These are phyloP conservation scores for Pseudohyphozyma bogoriensis DNA, from an alignment of 768 basidiomycete genomes.

Conservation along the genomic window DNA sequence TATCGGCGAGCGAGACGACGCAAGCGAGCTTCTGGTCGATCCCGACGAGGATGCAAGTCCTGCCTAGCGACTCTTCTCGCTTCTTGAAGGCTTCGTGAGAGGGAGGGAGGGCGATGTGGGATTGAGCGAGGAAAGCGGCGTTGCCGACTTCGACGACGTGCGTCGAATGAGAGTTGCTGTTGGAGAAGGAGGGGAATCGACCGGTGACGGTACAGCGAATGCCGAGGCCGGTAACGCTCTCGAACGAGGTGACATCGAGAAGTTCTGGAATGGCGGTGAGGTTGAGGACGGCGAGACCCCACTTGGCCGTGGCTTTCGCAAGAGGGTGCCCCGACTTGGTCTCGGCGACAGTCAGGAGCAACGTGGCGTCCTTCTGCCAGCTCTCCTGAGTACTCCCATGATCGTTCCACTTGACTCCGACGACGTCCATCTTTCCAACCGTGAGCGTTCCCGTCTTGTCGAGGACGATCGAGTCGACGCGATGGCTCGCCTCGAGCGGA, in stretches of 20 bases:
- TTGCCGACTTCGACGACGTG: conserved; percentile 59
- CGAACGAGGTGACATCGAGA: conserved; percentile 61
- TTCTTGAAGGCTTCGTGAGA: conserved; percentile 56
- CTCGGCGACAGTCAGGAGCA: conserved; percentile 78
- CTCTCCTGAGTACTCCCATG: background rate
- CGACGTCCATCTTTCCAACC: conserved; percentile 79
- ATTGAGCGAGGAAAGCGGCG: conserved; percentile 50
- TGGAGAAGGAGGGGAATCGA: conserved; percentile 24
- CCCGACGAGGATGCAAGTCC: conserved; percentile 80
- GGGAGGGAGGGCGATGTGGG: conserved; percentile 46
- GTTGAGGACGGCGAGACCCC: conserved; percentile 58
- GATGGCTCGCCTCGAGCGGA: conserved; percentile 80
- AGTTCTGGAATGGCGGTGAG: conserved; percentile 43
- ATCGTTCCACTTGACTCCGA: conserved; percentile 59
- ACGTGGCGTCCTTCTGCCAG: conserved; percentile 45
- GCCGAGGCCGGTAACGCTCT: conserved; percentile 80
- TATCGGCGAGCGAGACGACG: conserved; percentile 75
- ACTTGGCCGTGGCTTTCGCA: conserved; percentile 78
- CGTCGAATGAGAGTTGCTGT: conserved; percentile 32
- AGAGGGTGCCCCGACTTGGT: conserved; percentile 91
- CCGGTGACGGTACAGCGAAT: conserved; percentile 57
- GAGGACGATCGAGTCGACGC: conserved; percentile 68
- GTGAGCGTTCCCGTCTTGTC: conserved; percentile 99
- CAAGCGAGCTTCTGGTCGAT: conserved; percentile 57
- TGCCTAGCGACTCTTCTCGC: conserved; percentile 59